These are phyloP conservation scores for Lithohypha guttulata DNA, from an alignment of 2,329 filamentous ascomycete genomes.

Conservation along the genomic window DNA sequence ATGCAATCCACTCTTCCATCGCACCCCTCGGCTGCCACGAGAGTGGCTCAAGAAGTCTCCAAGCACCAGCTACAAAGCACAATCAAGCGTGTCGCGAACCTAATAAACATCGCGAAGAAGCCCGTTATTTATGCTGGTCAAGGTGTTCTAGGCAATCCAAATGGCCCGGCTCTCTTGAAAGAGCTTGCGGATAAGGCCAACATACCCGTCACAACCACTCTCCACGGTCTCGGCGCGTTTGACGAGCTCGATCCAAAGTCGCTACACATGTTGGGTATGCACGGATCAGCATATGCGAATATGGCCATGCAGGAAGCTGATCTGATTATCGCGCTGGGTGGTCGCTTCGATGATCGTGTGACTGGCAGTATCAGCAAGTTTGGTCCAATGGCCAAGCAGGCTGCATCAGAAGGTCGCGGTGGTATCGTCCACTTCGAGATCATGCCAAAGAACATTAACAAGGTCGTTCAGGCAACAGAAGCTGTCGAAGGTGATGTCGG, in stretches of 20 bases:
- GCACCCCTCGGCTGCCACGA: slow-evolving; percentile 74
- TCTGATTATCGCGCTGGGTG: slow-evolving; percentile 86
- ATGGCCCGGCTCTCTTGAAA: slow-evolving; percentile 68
- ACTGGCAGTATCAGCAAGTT: slow-evolving; percentile 74
- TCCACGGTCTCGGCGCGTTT: slow-evolving; percentile 84
- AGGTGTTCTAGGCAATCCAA: slow-evolving; percentile 68
- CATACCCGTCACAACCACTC: slow-evolving; percentile 90
- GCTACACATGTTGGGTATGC: slow-evolving; percentile 97
- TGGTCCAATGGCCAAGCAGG: slow-evolving; percentile 74
- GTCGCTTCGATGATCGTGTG: slow-evolving; percentile 92
- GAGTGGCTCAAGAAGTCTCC: slow-evolving; percentile 64
- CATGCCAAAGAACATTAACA: slow-evolving; percentile 99
- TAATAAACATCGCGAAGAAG: slow-evolving; percentile 85
- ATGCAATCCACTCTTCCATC: slow-evolving; percentile 61
- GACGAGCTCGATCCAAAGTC: slow-evolving; percentile 91
- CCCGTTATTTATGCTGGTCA: slow-evolving; percentile 92
- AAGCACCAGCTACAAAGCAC: slow-evolving; percentile 62
- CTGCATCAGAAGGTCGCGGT: slow-evolving; percentile 72
- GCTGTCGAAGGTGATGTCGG: slow-evolving; percentile 89
- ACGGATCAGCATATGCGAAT: slow-evolving; percentile 93
- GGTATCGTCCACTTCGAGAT: slow-evolving; percentile 98
- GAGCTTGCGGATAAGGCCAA: slow-evolving; percentile 80
- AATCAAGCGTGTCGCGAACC: slow-evolving; percentile 63
- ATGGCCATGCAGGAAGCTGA: slow-evolving; percentile 97
- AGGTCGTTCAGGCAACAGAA: slow-evolving; percentile 92